A percentile compares a stretch with the other conserved stretches of the same genome.
Evolutionary conservation across 2,329 filamentous ascomycete species (phyloP).

Genomic region (Elsinoe ampelina): DNA sequence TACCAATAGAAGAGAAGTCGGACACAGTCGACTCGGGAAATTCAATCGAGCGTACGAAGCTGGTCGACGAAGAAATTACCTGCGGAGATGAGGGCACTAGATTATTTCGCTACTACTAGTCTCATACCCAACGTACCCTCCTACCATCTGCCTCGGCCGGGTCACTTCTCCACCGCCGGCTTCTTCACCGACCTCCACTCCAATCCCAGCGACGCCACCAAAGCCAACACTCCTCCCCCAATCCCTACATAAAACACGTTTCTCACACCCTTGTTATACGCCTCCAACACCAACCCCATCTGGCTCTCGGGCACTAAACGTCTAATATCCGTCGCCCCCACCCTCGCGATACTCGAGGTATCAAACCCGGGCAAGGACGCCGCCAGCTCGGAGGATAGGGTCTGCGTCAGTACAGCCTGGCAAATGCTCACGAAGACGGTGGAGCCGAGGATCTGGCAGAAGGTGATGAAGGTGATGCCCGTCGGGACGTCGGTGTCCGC

Average conservation of each 20-base stretch:
- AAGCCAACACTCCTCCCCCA: conserved; percentile 41
- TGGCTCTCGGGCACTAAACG: conserved; percentile 40
- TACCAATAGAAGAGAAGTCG: too few species aligned
- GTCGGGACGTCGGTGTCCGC: conserved; percentile 31
- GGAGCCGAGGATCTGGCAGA: conserved; percentile 33
- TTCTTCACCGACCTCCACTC: conserved; percentile 50
- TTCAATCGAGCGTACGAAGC: too few species aligned
- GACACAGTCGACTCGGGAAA: too few species aligned
- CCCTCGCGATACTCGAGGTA: conserved; percentile 29
- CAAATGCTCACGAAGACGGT: conserved; percentile 35
- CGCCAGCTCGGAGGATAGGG: conserved; percentile 31
- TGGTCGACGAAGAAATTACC: too few species aligned
- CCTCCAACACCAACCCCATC: conserved; percentile 43
- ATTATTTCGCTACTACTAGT: too few species aligned
- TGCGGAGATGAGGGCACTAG: too few species aligned
- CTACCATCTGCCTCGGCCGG: too few species aligned
- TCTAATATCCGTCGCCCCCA: conserved; percentile 49
- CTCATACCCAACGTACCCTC: too few species aligned
- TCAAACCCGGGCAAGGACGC: conserved; percentile 30
- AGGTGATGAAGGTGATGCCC: conserved; percentile 35
- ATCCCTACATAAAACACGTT: conserved; percentile 49
- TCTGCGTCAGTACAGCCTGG: conserved; percentile 36
- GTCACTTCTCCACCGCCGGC: too few species aligned
- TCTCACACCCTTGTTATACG: conserved; percentile 52
- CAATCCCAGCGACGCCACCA: conserved; percentile 45